Base-by-base conservation (phyloP, 2,329 filamentous ascomycete genomes). In the Chaetomiaceae sp. region DNA sequence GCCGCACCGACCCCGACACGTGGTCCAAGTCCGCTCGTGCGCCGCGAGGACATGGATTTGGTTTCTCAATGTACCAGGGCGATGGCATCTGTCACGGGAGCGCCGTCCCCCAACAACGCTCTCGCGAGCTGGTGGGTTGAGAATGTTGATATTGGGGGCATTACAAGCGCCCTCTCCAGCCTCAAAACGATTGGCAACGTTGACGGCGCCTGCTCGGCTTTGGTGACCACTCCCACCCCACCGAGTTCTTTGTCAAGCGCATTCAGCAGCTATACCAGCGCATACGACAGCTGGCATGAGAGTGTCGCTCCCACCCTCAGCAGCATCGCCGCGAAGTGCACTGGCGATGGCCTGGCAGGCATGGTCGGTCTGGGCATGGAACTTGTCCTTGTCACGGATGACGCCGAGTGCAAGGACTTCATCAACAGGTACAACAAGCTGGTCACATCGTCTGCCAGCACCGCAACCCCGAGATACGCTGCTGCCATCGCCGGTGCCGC, bases 341-440 rank as follows among this genome's bases (percentile, higher is more conserved):
- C 46, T 2, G 44, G 33, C 4, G 9, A 16, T 20, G 46, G 27
- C 7, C 7, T 25, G 2, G 25, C 36, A 8, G 34, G 8, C 34
- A 11, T 33, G 2, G 18, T 18, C 18, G 36, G 37, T 10, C 36
- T 37, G 8, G 36, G 27, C 18, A 8, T 49, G 27, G 36, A 49
- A 18, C 27, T 49, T 20, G 9, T 33, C 29, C 13, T 42, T 2
- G 46, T 29, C 4, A 41, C 37, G 1, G 37, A 49, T 20, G 36
- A 41, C 1, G 8, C 46, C 8, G 27, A 49, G 37, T 49, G 46
- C 29, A 49, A 27, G 9, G 27, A 25, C n/a, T 18, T 20, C n/a
- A 4, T 49, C 18, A 27, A 49, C 46, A 33, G 20, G 36, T 49
- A 41, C 37, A 49, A 49, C 36, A 34, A 34, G 10, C 36, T 27